Percentiles rank a stretch among this genome's conserved stretches.
These are phyloP conservation scores for Penicillium aurantiogriseum DNA, from an alignment of 2,329 filamentous ascomycete species.

Conservation along the genomic window DNA sequence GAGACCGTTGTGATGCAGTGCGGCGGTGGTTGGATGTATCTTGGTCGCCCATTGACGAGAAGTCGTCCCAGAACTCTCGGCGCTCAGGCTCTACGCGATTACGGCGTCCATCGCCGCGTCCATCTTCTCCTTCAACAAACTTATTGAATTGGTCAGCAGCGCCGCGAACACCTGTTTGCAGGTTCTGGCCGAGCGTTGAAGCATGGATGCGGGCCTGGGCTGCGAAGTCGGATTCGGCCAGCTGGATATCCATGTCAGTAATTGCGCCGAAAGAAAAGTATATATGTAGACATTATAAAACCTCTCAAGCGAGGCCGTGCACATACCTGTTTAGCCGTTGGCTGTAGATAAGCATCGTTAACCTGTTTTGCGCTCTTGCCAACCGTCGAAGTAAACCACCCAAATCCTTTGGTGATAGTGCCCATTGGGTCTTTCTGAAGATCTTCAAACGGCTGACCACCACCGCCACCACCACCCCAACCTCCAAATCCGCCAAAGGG, in stretches of 20 bases:
- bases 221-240: conserved; percentile 77
- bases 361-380: conserved; percentile 87
- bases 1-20: conserved; percentile 25
- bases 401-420: conserved; percentile 86
- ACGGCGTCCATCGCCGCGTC: conserved; percentile 45
- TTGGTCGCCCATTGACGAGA: conserved; percentile 62
- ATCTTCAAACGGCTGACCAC: conserved; percentile 70
- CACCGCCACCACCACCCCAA: conserved; percentile 31
- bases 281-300: background rate
- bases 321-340: conserved; percentile 79
- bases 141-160: conserved; percentile 78
- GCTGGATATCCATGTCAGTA: conserved; percentile 45
- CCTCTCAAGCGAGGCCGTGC: background rate
- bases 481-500: conserved; percentile 24
- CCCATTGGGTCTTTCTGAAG: conserved; percentile 88
- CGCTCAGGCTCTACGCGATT: conserved; percentile 59
- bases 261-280: background rate
- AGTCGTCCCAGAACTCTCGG: conserved; percentile 90
- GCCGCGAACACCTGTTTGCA: conserved; percentile 64
- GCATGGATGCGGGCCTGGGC: conserved; percentile 64
- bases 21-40: conserved; percentile 26
- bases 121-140: conserved; percentile 76
- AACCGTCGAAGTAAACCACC: conserved; percentile 87
- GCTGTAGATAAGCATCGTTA: conserved; percentile 88
- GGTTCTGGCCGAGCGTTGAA: conserved; percentile 58